Conservation (phyloP, 495 filamentous ascomycete species). For the Glutinoglossum americanum region DNA sequence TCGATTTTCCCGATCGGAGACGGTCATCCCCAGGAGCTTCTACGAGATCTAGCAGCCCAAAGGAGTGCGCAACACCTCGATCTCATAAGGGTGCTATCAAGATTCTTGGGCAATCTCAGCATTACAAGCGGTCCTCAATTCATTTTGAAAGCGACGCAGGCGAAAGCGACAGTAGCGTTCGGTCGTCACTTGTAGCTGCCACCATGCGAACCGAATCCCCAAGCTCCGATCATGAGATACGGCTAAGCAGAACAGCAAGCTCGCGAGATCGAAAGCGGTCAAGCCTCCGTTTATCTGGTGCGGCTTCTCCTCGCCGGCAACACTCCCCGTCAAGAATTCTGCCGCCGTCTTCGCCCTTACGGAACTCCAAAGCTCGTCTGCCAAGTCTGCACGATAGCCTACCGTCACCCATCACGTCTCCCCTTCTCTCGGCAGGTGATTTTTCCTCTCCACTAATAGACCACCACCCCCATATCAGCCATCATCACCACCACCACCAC, state of each 20-base stretch:
- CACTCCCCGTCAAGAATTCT: conserved; percentile 57
- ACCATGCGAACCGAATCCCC: conserved; percentile 68
- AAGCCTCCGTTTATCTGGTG: conserved; percentile 57
- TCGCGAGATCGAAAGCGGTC: conserved; percentile 59
- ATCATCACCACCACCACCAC: conserved; percentile 45
- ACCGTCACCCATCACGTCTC: conserved; percentile 73
- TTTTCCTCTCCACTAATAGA: conserved; percentile 45
- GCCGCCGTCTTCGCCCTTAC: conserved; percentile 68
- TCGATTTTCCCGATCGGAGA: conserved; percentile 21
- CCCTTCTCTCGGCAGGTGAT: conserved; percentile 61
- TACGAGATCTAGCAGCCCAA: conserved; percentile 68
- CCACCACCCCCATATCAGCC: conserved; percentile 17
- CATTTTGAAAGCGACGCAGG: conserved; percentile 57
- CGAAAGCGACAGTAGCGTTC: conserved; percentile 68
- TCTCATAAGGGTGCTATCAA: conserved; percentile 54
- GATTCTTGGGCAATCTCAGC: conserved; percentile 37
- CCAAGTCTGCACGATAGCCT: conserved; percentile 52
- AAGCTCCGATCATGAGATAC: conserved; percentile 60
- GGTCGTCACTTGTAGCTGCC: conserved; percentile 53
- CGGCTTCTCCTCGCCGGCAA: conserved; percentile 57
- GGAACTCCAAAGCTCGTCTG: conserved; percentile 66
- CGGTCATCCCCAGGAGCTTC: conserved; percentile 43
- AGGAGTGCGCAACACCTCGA: conserved; percentile 76
- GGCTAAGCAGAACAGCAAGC: conserved; percentile 33
- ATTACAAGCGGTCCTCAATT: conserved; percentile 45